Percentiles rank a stretch among this genome's conserved stretches.
phyloP scores from a whole-genome alignment of 208 protist genomes.

The Porcisia hertigi region DNA sequence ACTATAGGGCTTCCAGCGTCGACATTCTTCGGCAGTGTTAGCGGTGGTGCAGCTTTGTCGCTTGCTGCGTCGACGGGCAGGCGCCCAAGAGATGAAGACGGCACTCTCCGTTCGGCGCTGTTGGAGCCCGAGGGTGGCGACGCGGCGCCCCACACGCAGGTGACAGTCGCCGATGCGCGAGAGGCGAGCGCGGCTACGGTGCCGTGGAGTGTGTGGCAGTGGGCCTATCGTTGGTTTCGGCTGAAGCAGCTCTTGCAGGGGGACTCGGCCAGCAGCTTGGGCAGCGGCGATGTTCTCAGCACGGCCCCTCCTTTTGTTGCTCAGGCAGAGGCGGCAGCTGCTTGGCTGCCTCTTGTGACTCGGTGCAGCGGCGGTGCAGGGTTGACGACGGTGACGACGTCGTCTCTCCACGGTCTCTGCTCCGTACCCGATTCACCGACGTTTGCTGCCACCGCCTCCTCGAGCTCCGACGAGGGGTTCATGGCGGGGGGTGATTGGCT shows the following conservation, averaged over 20 bases:
- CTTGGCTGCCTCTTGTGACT: constrained; percentile 20
- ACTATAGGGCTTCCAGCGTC: constrained; percentile 47
- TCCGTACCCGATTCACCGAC: background rate
- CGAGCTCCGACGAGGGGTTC: constrained; percentile 28
- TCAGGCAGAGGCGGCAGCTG: constrained; percentile 18
- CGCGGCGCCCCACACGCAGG: constrained; percentile 28
- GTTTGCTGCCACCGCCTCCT: constrained; percentile 16
- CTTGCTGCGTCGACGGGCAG: background rate
- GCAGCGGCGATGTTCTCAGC: background rate
- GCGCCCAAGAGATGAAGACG: background rate
- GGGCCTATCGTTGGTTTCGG: constrained; percentile 71
- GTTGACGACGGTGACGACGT: background rate
- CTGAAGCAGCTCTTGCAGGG: constrained; percentile 25
- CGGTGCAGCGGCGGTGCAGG: background rate
- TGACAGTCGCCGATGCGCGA: constrained; percentile 46
- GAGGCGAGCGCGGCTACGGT: constrained; percentile 51
- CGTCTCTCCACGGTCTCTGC: background rate
- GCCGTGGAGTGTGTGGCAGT: constrained; percentile 90
- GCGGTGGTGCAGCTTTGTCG: constrained; percentile 11
- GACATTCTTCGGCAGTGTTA: constrained; percentile 4
- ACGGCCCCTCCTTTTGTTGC: background rate
- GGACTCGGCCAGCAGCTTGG: background rate
- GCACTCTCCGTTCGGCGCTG: constrained; percentile 1
- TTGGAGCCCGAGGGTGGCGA: constrained; percentile 16
- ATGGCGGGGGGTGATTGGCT: constrained; percentile 32